Percentiles rank a stretch among this genome's conserved stretches.
Conservation (phyloP, 805 yeast genomes). For the Debaryomyces castellii region DNA sequence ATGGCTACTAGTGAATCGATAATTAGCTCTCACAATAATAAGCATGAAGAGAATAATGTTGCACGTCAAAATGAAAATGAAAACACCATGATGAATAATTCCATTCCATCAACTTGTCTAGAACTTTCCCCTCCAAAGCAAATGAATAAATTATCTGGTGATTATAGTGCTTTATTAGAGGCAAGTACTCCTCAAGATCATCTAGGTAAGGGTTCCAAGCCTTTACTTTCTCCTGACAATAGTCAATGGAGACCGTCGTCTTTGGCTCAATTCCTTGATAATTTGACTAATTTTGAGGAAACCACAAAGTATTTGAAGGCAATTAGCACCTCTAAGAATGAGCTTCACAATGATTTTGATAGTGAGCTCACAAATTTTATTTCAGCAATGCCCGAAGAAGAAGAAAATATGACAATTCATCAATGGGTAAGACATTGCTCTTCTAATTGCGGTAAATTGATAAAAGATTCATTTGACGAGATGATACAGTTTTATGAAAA, state of each 20-base stretch:
- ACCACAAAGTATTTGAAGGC: constrained; percentile 33
- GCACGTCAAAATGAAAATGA: neutral
- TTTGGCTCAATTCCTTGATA: constrained; percentile 4
- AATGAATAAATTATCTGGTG: constrained; percentile 6
- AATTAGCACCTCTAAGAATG: constrained; percentile 35
- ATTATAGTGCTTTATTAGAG: constrained; percentile 10
- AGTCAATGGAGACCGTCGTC: constrained; percentile 3
- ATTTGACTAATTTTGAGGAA: constrained; percentile 28
- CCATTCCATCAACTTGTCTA: too few relatives aligned
- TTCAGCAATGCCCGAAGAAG: constrained; percentile 66
- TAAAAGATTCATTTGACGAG: constrained; percentile 44
- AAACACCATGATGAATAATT: too few relatives aligned
- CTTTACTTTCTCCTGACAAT: neutral
- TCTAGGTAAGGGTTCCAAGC: neutral
- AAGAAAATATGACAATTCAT: constrained; percentile 64
- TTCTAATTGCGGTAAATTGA: constrained; percentile 47
- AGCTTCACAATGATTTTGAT: constrained; percentile 59
- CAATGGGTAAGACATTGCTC: constrained; percentile 68
- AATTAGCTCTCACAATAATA: too few relatives aligned
- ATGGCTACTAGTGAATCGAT: too few relatives aligned
- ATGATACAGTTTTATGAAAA: constrained; percentile 48
- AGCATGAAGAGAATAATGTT: too few relatives aligned
- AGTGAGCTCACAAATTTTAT: constrained; percentile 66
- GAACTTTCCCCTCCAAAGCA: neutral
- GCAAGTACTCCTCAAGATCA: constrained; percentile 13